phyloP scores from a whole-genome alignment of 2,329 filamentous ascomycete genomes.

The Botryotinia convoluta region DNA sequence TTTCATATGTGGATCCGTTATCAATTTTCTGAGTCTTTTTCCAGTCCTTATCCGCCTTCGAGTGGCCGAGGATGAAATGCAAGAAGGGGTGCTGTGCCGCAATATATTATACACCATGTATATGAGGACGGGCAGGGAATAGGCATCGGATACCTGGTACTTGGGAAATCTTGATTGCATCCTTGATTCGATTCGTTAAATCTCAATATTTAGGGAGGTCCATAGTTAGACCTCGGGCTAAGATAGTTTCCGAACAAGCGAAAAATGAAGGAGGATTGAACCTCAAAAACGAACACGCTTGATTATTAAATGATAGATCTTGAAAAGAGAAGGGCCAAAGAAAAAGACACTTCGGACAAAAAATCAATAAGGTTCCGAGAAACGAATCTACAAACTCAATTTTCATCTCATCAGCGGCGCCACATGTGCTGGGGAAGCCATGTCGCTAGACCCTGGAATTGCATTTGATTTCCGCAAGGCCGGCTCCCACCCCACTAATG shows the following conservation, averaged over 20 bases:
- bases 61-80: background rate
- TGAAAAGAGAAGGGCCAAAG: background rate
- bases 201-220: background rate
- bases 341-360: background rate
- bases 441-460: background rate
- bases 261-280: background rate
- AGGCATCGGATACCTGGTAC: background rate
- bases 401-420: background rate
- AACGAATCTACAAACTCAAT: background rate
- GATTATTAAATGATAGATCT: background rate
- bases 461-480: background rate
- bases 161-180: background rate
- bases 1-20: background rate
- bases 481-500: background rate
- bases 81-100: background rate
- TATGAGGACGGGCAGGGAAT: background rate
- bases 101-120: background rate
- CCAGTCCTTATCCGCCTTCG: background rate
- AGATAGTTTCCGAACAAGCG: background rate
- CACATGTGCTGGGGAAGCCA: background rate
- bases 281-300: background rate
- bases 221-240: background rate
- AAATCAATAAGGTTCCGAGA: background rate
- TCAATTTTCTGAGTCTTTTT: background rate
- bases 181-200: background rate